Conservation (phyloP, 768 basidiomycete genomes). For the Gloeophyllum trabeum region DNA sequence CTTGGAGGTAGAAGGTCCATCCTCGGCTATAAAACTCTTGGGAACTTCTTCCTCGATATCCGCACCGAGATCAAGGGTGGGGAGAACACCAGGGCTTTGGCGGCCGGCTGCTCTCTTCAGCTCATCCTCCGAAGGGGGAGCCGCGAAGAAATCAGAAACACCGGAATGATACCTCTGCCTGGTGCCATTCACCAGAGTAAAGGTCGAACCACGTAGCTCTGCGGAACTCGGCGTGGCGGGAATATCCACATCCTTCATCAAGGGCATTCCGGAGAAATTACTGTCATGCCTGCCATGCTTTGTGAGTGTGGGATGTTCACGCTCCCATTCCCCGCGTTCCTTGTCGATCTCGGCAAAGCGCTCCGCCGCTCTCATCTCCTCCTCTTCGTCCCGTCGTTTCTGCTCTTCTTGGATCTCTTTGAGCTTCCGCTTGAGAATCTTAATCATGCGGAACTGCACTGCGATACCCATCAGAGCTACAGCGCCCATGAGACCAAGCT, state of each 20-base stretch:
- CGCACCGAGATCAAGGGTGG: constrained; percentile 62
- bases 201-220: constrained; percentile 39
- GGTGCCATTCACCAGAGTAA: constrained; percentile 33
- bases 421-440: constrained; percentile 68
- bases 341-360: constrained; percentile 50
- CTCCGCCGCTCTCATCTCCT: constrained; percentile 63
- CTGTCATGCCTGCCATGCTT: constrained; percentile 57
- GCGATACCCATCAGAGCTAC: constrained; percentile 80
- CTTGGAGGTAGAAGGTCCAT: constrained; percentile 9
- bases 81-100: constrained; percentile 49
- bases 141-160: constrained; percentile 63
- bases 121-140: constrained; percentile 53
- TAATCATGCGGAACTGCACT: constrained; percentile 81
- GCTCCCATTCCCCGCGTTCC: constrained; percentile 83
- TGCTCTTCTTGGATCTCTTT: constrained; percentile 72
- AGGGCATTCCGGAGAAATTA: constrained; percentile 46
- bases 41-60: constrained; percentile 73
- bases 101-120: constrained; percentile 36
- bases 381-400: constrained; percentile 59
- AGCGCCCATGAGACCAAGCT: constrained; percentile 80
- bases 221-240: constrained; percentile 28
- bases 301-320: constrained; percentile 56
- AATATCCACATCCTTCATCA: constrained; percentile 45
- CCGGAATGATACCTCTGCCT: constrained; percentile 55
- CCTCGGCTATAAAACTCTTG: constrained; percentile 42